These are phyloP conservation scores for Rhodomyrtus psidioides DNA, from an alignment of 441 rosid species.

Conservation along the genomic window DNA sequence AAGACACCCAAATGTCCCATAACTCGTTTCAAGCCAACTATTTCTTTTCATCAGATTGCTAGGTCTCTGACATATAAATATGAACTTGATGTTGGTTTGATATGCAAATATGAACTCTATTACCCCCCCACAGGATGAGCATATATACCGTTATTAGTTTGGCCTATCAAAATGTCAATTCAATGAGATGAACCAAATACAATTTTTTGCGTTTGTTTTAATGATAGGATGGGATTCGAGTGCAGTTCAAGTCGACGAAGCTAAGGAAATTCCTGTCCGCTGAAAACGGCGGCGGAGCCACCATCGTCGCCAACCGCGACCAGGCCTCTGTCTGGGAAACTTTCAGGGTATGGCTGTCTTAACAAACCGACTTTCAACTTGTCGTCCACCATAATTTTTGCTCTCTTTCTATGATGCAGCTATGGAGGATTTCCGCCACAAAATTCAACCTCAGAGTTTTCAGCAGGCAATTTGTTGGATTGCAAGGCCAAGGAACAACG, in stretches of 20 bases:
- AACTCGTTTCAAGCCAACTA: neutral
- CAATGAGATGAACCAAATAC: neutral
- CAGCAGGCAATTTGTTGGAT: conserved; percentile 17
- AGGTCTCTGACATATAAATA: neutral
- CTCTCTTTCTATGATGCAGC: conserved; percentile 1
- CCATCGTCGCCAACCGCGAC: conserved; percentile 15
- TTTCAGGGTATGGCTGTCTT: conserved; percentile 17
- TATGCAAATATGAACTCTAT: neutral
- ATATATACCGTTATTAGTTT: neutral
- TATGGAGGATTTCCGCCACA: conserved; percentile 31
- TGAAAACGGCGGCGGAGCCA: conserved; percentile 18
- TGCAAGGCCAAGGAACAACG: neutral
- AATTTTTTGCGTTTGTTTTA: neutral
- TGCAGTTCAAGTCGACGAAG: conserved; percentile 17
- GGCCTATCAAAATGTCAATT: neutral
- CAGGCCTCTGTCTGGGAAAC: conserved; percentile 26
- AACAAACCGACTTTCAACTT: neutral
- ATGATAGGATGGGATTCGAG: conserved; percentile 23
- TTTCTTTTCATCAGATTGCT: neutral
- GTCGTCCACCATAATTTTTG: neutral
- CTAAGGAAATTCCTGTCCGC: conserved; percentile 9
- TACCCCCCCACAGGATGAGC: neutral
- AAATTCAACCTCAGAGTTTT: conserved; percentile 25
- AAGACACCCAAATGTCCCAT: neutral
- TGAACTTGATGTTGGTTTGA: neutral